A percentile compares a stretch with the other conserved stretches of the same genome.
Conservation (phyloP, 768 basidiomycete genomes). For the Epithele typhae region DNA sequence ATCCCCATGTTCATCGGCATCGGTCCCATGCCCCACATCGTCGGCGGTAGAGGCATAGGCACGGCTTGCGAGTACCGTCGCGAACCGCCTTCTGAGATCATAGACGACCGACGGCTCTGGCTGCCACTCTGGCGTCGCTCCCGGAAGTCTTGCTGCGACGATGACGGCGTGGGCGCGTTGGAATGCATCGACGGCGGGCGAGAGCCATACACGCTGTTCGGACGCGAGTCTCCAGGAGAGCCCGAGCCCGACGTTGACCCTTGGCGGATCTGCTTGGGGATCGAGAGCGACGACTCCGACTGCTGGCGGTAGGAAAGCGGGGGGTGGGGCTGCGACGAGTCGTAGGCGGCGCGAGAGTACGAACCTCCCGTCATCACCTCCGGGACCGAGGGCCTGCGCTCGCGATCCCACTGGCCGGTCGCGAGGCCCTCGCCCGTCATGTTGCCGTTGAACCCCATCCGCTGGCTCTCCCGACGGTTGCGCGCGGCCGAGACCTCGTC, state of each 20-base stretch:
- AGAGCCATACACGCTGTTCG: constrained; percentile 37
- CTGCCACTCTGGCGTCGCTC: constrained; percentile 30
- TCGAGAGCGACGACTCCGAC: constrained; percentile 28
- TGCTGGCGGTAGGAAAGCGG: constrained; percentile 15
- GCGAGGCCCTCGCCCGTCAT: constrained; percentile 20
- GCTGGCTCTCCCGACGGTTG: constrained; percentile 49
- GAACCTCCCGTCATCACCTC: constrained; percentile 4
- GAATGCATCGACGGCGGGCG: constrained; percentile 54
- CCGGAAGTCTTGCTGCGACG: constrained; percentile 36
- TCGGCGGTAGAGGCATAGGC: constrained; percentile 6
- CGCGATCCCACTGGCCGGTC: constrained; percentile 16
- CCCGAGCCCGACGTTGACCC: constrained; percentile 29
- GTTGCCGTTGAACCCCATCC: constrained; percentile 19
- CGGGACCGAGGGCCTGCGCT: constrained; percentile 5
- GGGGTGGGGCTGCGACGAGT: constrained; percentile 8
- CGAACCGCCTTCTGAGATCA: constrained; percentile 18
- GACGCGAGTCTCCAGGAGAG: constrained; percentile 52
- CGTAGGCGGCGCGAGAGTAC: constrained; percentile 20
- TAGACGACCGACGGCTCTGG: constrained; percentile 23
- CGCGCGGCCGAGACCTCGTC: constrained; percentile 63
- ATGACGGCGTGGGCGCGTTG: constrained; percentile 36
- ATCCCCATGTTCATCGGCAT: constrained; percentile 8
- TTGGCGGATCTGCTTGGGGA: constrained; percentile 10
- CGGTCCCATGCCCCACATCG: constrained; percentile 12
- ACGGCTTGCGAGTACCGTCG: constrained; percentile 1